Evolutionary conservation across 2,329 filamentous ascomycete species (phyloP), one percentile per base, ranked within the genome.

Genomic region (Drechslerella stenobrocha): DNA sequence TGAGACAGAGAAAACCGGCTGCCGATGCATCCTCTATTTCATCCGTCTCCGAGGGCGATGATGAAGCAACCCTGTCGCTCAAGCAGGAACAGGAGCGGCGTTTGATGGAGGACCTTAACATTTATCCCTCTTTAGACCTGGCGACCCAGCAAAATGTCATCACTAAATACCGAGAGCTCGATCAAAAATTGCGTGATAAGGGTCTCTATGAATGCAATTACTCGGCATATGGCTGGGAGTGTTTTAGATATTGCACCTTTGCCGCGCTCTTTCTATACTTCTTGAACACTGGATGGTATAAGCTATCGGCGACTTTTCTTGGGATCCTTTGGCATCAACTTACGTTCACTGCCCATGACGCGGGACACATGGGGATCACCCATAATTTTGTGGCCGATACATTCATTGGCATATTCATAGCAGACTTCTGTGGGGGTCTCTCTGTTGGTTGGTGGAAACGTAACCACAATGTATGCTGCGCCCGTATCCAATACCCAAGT

Each of bases 391-490:
- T 88, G 50, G 77, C 84, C 34, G 93, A 98, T 76, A 87, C 87
- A 1, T 81, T 87, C 48, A 89, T 98, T 70, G 92, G 90, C 48
- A 96, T 97, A 74, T 78, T 95, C 70, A 87, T 96, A 73, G 90
- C 91, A 53, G 88, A 96, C 75, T 97, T 87, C 73, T 79, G 93
- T 18, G 93, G 93, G 34, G 93, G 93, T 0, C 78, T 98, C 30
- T 96, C 90, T 23, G 78, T 96, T 55, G 89, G 92, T 44, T 98
- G 93, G 93, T 98, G 93, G 92, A 97, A 97, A 78, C 83, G 85
- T 69, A 96, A 86, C 75, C 92, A 97, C 77, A 97, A 97, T 74
- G 90, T 63, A 57, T 13, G 50, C 32, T 47, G n/a, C n/a, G n/a
- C 26, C n/a, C 18, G 13, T n/a, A 30, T 7, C 6, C 11, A 15